phyloP scores from a whole-genome alignment of 495 filamentous ascomycete species.

The Choiromyces venosus region DNA sequence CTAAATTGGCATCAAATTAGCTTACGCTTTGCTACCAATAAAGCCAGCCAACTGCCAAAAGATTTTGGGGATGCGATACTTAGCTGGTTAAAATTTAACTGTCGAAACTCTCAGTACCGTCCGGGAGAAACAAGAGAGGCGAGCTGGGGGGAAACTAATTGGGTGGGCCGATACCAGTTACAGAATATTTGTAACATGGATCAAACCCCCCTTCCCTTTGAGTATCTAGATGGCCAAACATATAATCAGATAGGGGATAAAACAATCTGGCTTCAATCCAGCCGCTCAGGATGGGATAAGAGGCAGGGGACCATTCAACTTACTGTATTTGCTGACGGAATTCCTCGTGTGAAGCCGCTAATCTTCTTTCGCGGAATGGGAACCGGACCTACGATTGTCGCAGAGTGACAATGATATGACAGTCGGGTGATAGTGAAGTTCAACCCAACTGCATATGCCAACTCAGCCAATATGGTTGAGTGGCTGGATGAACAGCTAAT shows the following conservation, averaged over 20 bases:
- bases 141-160: not conserved
- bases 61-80: not conserved
- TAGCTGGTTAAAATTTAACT: conserved; percentile 6
- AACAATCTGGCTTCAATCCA: not conserved
- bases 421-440: not conserved
- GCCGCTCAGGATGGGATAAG: conserved; percentile 12
- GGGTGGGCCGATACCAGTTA: not conserved
- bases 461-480: no score
- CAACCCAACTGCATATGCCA: not conserved
- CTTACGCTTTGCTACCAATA: not conserved
- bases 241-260: not conserved
- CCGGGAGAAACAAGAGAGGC: not conserved
- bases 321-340: conserved; percentile 10
- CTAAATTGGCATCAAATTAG: not conserved
- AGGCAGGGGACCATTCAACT: conserved; percentile 1
- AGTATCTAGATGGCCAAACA: conserved; percentile 6
- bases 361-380: not conserved
- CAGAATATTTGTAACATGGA: not conserved
- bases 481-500: no score
- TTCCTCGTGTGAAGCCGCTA: not conserved
- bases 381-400: not conserved
- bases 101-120: not conserved
- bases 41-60: no score
- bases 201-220: no score
- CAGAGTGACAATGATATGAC: not conserved